phyloP scores from a whole-genome alignment of 2,329 filamentous ascomycete species.

The Cephalotrichum gorgonifer region DNA sequence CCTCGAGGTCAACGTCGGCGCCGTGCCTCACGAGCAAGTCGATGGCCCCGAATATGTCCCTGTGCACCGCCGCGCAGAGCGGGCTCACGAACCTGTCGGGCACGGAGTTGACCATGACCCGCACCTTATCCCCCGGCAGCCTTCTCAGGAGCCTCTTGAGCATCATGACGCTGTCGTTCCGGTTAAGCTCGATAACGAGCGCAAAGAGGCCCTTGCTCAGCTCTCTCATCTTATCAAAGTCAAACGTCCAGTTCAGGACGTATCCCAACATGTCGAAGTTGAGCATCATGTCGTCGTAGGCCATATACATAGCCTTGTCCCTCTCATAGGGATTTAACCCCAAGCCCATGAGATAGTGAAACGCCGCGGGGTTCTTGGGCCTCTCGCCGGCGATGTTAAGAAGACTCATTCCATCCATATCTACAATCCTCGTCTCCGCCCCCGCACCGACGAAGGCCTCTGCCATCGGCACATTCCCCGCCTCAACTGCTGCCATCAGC shows the following conservation, averaged over 20 bases:
- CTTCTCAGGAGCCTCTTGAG: constrained; percentile 3
- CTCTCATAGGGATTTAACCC: constrained; percentile 8
- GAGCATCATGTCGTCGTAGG: constrained; percentile 29
- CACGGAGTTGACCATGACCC: not conserved
- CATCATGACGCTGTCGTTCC: not conserved
- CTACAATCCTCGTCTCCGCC: not conserved
- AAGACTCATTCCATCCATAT: constrained; percentile 3
- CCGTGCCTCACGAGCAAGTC: constrained; percentile 6
- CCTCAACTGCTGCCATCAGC: constrained; percentile 5
- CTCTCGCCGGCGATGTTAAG: constrained; percentile 4
- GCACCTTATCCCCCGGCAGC: constrained; percentile 1
- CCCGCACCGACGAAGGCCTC: not conserved
- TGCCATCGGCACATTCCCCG: not conserved
- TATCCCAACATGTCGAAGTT: constrained; percentile 81
- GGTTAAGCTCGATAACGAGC: constrained; percentile 3
- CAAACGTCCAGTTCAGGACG: constrained; percentile 66
- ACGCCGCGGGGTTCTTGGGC: constrained; percentile 4
- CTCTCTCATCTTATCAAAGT: constrained; percentile 6
- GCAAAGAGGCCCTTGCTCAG: constrained; percentile 3
- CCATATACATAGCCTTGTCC: constrained; percentile 6
- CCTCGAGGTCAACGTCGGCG: constrained; percentile 7
- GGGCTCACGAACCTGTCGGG: constrained; percentile 1
- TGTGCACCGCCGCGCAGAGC: constrained; percentile 1
- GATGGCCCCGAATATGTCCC: constrained; percentile 6
- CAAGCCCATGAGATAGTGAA: constrained; percentile 7